These are phyloP conservation scores for Aureobasidium sp. DNA, from an alignment of 2,329 filamentous ascomycete species.

Conservation along the genomic window DNA sequence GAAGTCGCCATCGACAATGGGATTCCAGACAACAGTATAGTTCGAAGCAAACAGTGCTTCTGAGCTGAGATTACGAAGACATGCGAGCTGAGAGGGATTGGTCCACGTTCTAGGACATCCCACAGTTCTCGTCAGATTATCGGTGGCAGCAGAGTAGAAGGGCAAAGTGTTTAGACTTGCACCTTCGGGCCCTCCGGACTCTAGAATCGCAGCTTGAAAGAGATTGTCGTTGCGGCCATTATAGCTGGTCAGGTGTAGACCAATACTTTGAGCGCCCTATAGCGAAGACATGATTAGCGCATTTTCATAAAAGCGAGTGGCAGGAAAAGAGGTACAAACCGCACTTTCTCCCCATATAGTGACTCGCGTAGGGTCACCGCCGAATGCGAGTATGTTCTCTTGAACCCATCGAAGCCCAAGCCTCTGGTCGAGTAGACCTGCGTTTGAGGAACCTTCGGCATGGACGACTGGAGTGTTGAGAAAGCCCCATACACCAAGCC, in stretches of 20 bases:
- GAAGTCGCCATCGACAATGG: conserved; percentile 40
- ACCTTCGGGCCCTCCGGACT: conserved; percentile 31
- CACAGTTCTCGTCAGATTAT: conserved; percentile 15
- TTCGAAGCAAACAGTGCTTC: conserved; percentile 15
- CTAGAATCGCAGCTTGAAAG: conserved; percentile 34
- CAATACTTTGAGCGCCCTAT: conserved; percentile 29
- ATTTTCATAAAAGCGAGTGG: no score
- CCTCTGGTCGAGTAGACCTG: conserved; percentile 56
- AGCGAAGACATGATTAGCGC: no score
- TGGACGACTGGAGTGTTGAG: conserved; percentile 38
- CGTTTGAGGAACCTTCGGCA: conserved; percentile 41
- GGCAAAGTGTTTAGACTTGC: conserved; percentile 12
- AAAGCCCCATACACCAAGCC: conserved; percentile 45
- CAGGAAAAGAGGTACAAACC: no score
- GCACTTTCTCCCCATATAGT: conserved; percentile 55
- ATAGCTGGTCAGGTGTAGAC: conserved; percentile 31
- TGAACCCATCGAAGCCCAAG: conserved; percentile 51
- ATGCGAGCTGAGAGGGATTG: conserved; percentile 11
- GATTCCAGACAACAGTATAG: conserved; percentile 19
- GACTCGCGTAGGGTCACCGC: conserved; percentile 49
- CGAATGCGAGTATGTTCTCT: conserved; percentile 51
- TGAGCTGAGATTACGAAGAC: conserved; percentile 14
- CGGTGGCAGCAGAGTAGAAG: conserved; percentile 13
- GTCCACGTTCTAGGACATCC: conserved; percentile 16
- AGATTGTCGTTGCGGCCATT: conserved; percentile 34